Percentiles rank a stretch among this genome's conserved stretches.
Conservation (phyloP, 768 basidiomycete genomes). For the Hebeloma cylindrosporum region DNA sequence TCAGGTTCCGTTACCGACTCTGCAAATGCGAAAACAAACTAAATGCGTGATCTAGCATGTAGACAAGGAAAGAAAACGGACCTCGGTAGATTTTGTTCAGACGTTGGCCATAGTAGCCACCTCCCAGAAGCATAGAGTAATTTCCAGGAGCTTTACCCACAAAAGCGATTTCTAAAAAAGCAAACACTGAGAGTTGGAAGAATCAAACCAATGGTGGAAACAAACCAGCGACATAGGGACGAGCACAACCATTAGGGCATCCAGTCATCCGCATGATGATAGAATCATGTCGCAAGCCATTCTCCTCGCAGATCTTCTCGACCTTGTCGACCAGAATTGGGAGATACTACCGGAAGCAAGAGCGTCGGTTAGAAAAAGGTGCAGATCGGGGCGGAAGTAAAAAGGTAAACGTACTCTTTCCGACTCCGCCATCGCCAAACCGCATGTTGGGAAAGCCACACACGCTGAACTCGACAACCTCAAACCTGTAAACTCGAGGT, state of each 20-base stretch:
- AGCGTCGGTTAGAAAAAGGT: conserved; percentile 2
- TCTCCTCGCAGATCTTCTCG: conserved; percentile 92
- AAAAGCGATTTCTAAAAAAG: conserved; percentile 80
- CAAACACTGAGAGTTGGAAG: conserved; percentile 2
- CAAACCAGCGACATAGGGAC: conserved; percentile 88
- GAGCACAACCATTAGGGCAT: conserved; percentile 91
- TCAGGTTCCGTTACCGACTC: conserved; percentile 90
- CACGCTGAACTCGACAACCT: conserved; percentile 92
- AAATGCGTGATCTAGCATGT: background rate
- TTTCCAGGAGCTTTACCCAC: conserved; percentile 93
- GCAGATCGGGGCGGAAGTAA: background rate
- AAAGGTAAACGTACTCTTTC: conserved; percentile 42
- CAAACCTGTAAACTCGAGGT: conserved; percentile 73
- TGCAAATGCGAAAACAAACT: conserved; percentile 24
- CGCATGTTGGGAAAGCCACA: conserved; percentile 96
- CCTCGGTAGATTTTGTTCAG: conserved; percentile 96
- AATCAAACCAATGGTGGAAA: conserved; percentile 6
- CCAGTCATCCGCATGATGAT: conserved; percentile 99
- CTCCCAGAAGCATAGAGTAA: conserved; percentile 94
- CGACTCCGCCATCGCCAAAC: conserved; percentile 52
- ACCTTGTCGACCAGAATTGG: conserved; percentile 93
- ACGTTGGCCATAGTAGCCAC: conserved; percentile 91
- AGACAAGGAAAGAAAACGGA: conserved; percentile 26
- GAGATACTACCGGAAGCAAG: conserved; percentile 59
- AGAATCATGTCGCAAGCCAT: conserved; percentile 88